These are phyloP conservation scores for Plasmodium inui DNA, from an alignment of 169 alveolate genomes.

Conservation along the genomic window DNA sequence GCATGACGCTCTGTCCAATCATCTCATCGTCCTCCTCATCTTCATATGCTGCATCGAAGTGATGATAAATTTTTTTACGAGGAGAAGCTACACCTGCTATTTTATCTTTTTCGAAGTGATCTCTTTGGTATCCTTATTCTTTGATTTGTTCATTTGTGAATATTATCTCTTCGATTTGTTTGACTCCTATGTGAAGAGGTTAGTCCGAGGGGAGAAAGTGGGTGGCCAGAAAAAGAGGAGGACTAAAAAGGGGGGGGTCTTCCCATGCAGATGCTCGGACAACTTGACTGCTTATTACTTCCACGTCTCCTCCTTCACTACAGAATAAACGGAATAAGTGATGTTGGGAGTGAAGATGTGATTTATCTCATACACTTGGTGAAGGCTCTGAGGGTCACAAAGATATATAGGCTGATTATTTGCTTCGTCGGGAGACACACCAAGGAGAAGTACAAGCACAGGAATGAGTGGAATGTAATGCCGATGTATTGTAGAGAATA, in stretches of 20 bases:
- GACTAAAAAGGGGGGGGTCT: neutral
- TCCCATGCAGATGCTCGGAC: neutral
- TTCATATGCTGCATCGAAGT: conserved; percentile 1
- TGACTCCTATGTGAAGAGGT: conserved; percentile 23
- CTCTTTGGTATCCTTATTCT: conserved; percentile 15
- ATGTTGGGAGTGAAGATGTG: neutral
- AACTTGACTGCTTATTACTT: neutral
- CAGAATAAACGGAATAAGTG: neutral
- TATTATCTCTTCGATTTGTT: conserved; percentile 22
- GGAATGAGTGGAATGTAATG: conserved; percentile 70
- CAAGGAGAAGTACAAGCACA: conserved; percentile 58
- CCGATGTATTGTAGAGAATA: neutral
- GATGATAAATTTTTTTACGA: neutral
- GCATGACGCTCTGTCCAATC: conserved; percentile 24
- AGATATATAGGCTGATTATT: conserved; percentile 29
- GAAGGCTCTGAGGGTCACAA: conserved; percentile 35
- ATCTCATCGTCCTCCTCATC: conserved; percentile 6
- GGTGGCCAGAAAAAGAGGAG: neutral
- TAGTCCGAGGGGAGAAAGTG: neutral
- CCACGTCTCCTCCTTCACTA: neutral
- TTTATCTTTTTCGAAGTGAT: conserved; percentile 48
- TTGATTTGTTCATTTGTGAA: conserved; percentile 34
- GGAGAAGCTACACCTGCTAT: conserved; percentile 12
- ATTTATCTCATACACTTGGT: conserved; percentile 18
- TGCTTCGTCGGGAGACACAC: conserved; percentile 19